These are phyloP conservation scores for Xylaria sp. DNA, from an alignment of 495 filamentous ascomycete genomes.

Conservation along the genomic window DNA sequence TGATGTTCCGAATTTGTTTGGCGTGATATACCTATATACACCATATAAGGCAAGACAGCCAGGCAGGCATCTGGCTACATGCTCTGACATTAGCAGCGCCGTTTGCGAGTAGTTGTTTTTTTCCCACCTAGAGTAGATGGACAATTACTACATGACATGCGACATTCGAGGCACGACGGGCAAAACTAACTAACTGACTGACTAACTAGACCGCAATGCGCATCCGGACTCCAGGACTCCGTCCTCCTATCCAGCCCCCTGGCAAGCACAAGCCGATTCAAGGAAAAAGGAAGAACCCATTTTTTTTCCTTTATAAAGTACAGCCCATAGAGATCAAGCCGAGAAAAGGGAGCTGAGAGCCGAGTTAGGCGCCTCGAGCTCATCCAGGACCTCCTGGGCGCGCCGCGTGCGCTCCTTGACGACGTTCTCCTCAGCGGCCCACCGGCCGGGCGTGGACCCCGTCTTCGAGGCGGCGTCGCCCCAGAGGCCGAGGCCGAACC, in stretches of 20 bases:
- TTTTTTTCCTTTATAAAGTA: no score
- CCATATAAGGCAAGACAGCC: not conserved
- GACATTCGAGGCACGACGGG: not conserved
- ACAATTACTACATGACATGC: not conserved
- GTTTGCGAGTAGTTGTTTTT: not conserved
- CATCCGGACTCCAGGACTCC: not conserved
- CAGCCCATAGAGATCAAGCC: conserved; percentile 36
- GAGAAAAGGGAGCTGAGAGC: conserved; percentile 47
- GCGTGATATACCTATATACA: not conserved
- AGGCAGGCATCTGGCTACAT: not conserved
- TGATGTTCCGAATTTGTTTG: not conserved
- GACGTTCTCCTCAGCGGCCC: conserved; percentile 61
- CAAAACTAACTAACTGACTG: no score
- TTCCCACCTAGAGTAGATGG: not conserved
- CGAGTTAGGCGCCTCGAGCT: conserved; percentile 47
- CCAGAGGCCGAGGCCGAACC: conserved; percentile 55
- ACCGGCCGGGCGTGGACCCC: conserved; percentile 42
- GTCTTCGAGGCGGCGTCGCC: conserved; percentile 42
- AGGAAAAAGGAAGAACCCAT: no score
- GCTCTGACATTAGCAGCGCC: not conserved
- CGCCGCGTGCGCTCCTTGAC: conserved; percentile 55
- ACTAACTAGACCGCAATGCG: not conserved
- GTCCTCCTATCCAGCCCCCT: not conserved
- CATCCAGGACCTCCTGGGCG: conserved; percentile 54
- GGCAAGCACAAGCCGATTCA: no score